A percentile compares a stretch with the other conserved stretches of the same genome.
Evolutionary conservation across 139 green algal genomes (phyloP).

Genomic region (Volvox africanus): DNA sequence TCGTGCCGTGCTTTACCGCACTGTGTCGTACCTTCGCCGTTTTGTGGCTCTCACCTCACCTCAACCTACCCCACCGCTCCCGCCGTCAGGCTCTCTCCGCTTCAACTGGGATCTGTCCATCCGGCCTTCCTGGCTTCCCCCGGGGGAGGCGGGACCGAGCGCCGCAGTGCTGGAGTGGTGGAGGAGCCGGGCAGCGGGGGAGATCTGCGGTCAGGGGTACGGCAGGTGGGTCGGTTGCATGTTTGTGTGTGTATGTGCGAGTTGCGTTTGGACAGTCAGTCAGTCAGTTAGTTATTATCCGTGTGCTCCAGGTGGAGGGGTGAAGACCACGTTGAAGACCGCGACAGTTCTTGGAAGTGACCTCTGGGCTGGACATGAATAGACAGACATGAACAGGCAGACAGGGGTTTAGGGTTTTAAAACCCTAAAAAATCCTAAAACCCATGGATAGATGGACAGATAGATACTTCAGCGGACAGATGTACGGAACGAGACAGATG

Average conservation of each 20-base stretch:
- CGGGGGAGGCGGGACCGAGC: slow-evolving; percentile 47
- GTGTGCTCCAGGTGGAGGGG: too few relatives aligned
- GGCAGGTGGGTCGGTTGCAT: not conserved
- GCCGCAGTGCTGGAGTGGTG: slow-evolving; percentile 15
- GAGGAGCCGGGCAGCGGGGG: not conserved
- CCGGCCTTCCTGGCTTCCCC: slow-evolving; percentile 76
- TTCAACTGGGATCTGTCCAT: slow-evolving; percentile 86
- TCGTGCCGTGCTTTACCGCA: not conserved
- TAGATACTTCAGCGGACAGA: too few relatives aligned
- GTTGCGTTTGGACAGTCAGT: too few relatives aligned
- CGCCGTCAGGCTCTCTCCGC: slow-evolving; percentile 46
- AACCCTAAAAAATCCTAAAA: too few relatives aligned
- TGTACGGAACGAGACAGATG: too few relatives aligned
- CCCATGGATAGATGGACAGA: too few relatives aligned
- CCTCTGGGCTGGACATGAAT: too few relatives aligned
- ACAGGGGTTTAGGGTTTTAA: too few relatives aligned
- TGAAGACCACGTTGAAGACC: too few relatives aligned
- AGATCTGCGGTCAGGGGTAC: not conserved
- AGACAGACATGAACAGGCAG: too few relatives aligned
- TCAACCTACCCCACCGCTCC: not conserved
- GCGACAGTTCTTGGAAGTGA: too few relatives aligned
- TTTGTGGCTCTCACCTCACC: not conserved
- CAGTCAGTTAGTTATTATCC: too few relatives aligned
- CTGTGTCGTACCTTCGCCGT: not conserved
- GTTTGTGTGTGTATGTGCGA: not conserved